phyloP scores from a whole-genome alignment of 1,284 basidiomycete species.

The Meripilus lineatus region DNA sequence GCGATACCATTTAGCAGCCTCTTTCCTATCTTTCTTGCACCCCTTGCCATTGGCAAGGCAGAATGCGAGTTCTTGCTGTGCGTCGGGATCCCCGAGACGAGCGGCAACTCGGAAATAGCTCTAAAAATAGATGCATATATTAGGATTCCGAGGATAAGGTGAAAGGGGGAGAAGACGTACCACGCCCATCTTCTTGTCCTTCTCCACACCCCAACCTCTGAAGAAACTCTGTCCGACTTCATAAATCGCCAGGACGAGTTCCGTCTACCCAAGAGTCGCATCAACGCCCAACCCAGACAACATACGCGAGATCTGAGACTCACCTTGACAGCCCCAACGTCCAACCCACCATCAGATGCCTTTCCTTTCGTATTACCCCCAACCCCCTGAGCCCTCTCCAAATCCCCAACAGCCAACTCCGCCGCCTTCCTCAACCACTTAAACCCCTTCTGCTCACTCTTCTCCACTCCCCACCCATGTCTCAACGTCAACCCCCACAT shows the following conservation, averaged over 20 bases:
- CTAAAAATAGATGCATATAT: constrained; percentile 29
- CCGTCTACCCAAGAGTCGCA: constrained; percentile 47
- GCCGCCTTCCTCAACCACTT: constrained; percentile 82
- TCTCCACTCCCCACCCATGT: constrained; percentile 84
- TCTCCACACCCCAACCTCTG: constrained; percentile 84
- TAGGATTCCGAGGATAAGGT: constrained; percentile 1
- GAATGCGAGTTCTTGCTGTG: constrained; percentile 82
- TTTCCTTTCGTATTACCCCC: too few relatives aligned
- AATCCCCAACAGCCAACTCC: constrained; percentile 73
- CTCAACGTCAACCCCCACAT: constrained; percentile 89
- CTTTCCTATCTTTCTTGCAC: constrained; percentile 84
- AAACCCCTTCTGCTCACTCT: constrained; percentile 76
- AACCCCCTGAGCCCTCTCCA: constrained; percentile 55
- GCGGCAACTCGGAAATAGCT: constrained; percentile 86
- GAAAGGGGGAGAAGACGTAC: constrained; percentile 37
- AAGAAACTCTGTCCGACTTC: constrained; percentile 92
- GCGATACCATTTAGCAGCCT: constrained; percentile 87
- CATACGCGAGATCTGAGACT: constrained; percentile 12
- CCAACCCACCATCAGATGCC: too few relatives aligned
- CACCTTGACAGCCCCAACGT: constrained; percentile 41
- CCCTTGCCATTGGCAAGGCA: constrained; percentile 84
- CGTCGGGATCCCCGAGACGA: constrained; percentile 80
- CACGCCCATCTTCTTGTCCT: constrained; percentile 85
- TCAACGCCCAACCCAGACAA: too few relatives aligned
- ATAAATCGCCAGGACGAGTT: constrained; percentile 85